phyloP scores from a whole-genome alignment of 176 grass and related monocot genomes.

The Leersia perrieri region DNA sequence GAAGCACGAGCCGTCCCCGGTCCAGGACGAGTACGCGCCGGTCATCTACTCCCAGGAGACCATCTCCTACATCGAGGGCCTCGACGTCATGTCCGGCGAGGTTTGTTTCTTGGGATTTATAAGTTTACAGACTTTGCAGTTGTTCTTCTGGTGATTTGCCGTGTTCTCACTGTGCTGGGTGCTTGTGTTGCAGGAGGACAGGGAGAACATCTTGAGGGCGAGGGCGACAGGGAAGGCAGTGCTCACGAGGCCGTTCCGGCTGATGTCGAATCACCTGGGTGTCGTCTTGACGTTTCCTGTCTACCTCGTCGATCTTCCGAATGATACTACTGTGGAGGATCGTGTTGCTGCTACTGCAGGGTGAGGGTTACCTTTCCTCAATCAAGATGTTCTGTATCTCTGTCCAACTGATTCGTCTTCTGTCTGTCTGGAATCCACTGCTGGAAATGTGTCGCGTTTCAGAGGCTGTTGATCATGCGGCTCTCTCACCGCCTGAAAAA shows the following conservation, averaged over 20 bases:
- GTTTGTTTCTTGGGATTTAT: slow-evolving; percentile 29
- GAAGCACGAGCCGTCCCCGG: slow-evolving; percentile 82
- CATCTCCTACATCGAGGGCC: slow-evolving; percentile 88
- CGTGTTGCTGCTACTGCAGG: slow-evolving; percentile 82
- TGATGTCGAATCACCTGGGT: slow-evolving; percentile 89
- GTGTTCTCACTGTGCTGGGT: not conserved
- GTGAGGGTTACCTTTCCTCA: slow-evolving; percentile 46
- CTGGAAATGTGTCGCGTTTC: not conserved
- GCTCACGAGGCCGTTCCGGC: slow-evolving; percentile 76
- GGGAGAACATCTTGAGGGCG: slow-evolving; percentile 85
- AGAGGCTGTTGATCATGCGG: not conserved
- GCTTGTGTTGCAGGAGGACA: slow-evolving; percentile 65
- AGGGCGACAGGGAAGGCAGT: slow-evolving; percentile 81
- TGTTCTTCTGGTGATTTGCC: not conserved
- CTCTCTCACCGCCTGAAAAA: not conserved
- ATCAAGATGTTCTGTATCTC: not conserved
- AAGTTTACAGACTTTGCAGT: not conserved
- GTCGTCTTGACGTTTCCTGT: slow-evolving; percentile 97
- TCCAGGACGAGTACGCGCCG: slow-evolving; percentile 88
- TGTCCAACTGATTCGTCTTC: not conserved
- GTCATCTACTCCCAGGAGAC: slow-evolving; percentile 97
- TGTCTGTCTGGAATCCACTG: slow-evolving; percentile 7
- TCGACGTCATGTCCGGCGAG: slow-evolving; percentile 95
- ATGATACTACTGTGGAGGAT: slow-evolving; percentile 55
- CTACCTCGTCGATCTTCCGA: slow-evolving; percentile 54